phyloP scores from a whole-genome alignment of 2,329 filamentous ascomycete species.

The Penicillium janthinellum region DNA sequence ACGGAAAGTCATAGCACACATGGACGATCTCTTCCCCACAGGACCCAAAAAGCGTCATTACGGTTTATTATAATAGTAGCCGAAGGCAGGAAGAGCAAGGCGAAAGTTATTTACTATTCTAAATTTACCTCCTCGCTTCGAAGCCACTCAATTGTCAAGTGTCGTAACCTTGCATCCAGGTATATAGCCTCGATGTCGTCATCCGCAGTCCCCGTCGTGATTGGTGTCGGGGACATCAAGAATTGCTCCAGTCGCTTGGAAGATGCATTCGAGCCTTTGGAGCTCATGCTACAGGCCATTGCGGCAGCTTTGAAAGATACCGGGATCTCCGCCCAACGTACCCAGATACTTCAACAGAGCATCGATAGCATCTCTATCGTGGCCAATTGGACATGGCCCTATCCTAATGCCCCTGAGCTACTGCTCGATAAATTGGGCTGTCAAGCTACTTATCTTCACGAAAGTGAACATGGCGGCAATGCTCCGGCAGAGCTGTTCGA shows the following conservation, averaged over 20 bases:
- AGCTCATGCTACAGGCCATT: slow-evolving; percentile 62
- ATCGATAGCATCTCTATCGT: slow-evolving; percentile 65
- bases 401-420: slow-evolving; percentile 54
- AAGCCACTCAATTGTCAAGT: not conserved
- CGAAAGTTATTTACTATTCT: not conserved
- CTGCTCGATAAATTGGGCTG: slow-evolving; percentile 55
- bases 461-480: slow-evolving; percentile 65
- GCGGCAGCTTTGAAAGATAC: slow-evolving; percentile 55
- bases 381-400: slow-evolving; percentile 54
- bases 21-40: not conserved
- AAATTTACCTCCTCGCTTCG: not conserved
- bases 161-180: not conserved
- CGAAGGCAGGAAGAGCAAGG: not conserved
- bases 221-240: slow-evolving; percentile 64
- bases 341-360: slow-evolving; percentile 42
- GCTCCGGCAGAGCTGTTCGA: slow-evolving; percentile 65
- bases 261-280: slow-evolving; percentile 61
- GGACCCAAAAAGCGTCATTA: not conserved
- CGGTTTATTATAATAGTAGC: not conserved
- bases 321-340: slow-evolving; percentile 30
- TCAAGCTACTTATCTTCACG: slow-evolving; percentile 50
- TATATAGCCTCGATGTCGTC: not conserved
- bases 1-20: not conserved
- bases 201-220: slow-evolving; percentile 54
- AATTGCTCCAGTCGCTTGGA: slow-evolving; percentile 56